Base-by-base conservation (phyloP, 192 early-diverging fungal species). In the Phlyctochytrium planicorne region DNA sequence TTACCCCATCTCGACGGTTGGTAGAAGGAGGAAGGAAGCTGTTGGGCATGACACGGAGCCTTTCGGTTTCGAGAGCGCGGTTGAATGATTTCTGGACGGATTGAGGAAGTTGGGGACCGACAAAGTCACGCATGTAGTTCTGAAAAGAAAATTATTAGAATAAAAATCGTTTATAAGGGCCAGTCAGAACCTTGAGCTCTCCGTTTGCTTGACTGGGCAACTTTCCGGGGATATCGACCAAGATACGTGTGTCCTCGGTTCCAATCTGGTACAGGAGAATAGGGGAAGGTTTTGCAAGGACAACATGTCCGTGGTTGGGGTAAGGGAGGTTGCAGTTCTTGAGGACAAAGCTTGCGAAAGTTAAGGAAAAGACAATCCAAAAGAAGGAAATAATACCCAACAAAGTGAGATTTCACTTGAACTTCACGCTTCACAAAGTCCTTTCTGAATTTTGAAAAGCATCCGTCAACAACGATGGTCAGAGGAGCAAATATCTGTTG, bases 261-360 rank as follows among this genome's bases (percentile, higher is more conserved):
- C 88, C 88, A 74, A 98, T 94, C 61, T 94, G 93, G 80, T 97
- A 97, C 69, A 98, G 80, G 16, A 98, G 82, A 50, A 97, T 82
- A 0, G 96, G 96, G 0, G 92, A 88, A 17, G 89, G 87, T 1
- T 91, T 80, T 32, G 89, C 93, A n/a, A 98, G 78, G 27, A 96
- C 62, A 25, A 98, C 96, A 75, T 96, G 92, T 1, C 96, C 96
- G 70, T 94, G 91, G 62, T 94, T 83, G 3, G 89, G 90, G 73
- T 84, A 85, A 14, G 94, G 94, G 33, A 98, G 74, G 29, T 65
- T 52, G 68, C 87, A 80, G 67, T 95, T 81, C 53, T 87, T 78
- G 63, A 94, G 72, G 30, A 92, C 60, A 32, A 93, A 81, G 3
- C 90, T 89, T 59, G 12, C 25, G 52, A 57, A 66, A 62, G 16